Evolutionary conservation across 768 basidiomycete species (phyloP), one percentile per base, ranked within the genome.

Genomic region (Russula virescens): DNA sequence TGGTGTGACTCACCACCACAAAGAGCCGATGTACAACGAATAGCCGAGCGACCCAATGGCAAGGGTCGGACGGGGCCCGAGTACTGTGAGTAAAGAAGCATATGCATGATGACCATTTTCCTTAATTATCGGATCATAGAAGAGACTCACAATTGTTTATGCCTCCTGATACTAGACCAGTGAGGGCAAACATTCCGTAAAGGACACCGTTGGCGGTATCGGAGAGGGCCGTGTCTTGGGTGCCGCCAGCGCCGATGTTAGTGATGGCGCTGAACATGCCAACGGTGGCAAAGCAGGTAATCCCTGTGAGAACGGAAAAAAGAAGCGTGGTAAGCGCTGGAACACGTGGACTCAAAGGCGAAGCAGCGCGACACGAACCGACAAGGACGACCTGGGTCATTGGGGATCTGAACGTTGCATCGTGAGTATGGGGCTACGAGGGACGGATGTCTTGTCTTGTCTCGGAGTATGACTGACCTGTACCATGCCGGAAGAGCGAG

Each of bases 21-120:
- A 75, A 0, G 80, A 69, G 14, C 81, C 78, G 35, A 82, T 74
- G 61, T 82, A 82, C 53, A 82, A 69, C 1, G 79, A 75, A 63
- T 84, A 84, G 47, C 83, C 83, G 55, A 75, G 75, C 2, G 81
- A 78, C 6, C 83, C 83, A 60, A 83, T 45, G 68, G 75, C 75
- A 21, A 84, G 74, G 0, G 83, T 82, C 11, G 77, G 61, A 18
- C 77, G 75, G 26, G 81, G 77, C 2, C 83, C 83, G n/a, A 84
- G 76, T 9, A 77, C 72, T 76, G 61, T 25, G 34, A 35, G 46
- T 18, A 35, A 52, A 5, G 16, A 25, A 42, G 28, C 19, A 42
- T 43, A 10, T 40, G 38, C 31, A 31, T 4, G 14, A 35, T 23
- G 23, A 28, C 5, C 9, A 25, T 11, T 23, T 28, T 40, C 19